Evolutionary conservation across 2,329 filamentous ascomycete genomes (phyloP).

Genomic region (Cadophora gregata): DNA sequence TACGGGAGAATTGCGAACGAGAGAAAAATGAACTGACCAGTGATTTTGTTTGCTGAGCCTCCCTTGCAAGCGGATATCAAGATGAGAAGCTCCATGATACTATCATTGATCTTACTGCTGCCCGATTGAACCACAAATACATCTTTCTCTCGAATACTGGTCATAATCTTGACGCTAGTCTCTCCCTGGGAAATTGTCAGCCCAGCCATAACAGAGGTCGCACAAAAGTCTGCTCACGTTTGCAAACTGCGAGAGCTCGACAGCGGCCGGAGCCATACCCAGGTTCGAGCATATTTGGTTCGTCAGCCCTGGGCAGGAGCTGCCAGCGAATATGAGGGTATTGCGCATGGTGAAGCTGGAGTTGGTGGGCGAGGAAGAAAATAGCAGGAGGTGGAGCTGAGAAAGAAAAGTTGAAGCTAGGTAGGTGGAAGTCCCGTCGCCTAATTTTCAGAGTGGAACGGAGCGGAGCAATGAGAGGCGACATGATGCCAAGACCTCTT

Average conservation of each 20-base stretch:
- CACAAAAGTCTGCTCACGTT: conserved; percentile 58
- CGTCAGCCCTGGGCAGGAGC: conserved; percentile 69
- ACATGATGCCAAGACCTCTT: not conserved
- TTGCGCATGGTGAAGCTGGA: conserved; percentile 58
- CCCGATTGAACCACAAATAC: conserved; percentile 99
- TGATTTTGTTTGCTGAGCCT: conserved; percentile 94
- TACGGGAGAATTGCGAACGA: conserved; percentile 1
- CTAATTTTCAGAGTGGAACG: conserved; percentile 17
- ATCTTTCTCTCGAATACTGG: conserved; percentile 92
- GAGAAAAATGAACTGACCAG: conserved; percentile 64
- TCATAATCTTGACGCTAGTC: conserved; percentile 72
- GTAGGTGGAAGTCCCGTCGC: conserved; percentile 3
- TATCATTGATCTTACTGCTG: conserved; percentile 95
- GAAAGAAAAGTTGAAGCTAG: conserved; percentile 14
- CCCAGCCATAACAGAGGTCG: conserved; percentile 37
- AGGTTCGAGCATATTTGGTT: conserved; percentile 71
- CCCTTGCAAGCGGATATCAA: conserved; percentile 99
- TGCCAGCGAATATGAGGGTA: conserved; percentile 71
- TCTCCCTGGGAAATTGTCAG: conserved; percentile 60
- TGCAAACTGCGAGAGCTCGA: conserved; percentile 73
- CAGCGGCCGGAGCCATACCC: conserved; percentile 67
- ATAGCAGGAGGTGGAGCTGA: not conserved
- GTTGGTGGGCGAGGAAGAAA: conserved; percentile 19
- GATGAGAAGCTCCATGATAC: conserved; percentile 98
- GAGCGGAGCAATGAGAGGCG: not conserved